Evolutionary conservation across 257 asterid genomes (phyloP), one percentile per base, ranked within the genome.

Genomic region (Lantana camara): DNA sequence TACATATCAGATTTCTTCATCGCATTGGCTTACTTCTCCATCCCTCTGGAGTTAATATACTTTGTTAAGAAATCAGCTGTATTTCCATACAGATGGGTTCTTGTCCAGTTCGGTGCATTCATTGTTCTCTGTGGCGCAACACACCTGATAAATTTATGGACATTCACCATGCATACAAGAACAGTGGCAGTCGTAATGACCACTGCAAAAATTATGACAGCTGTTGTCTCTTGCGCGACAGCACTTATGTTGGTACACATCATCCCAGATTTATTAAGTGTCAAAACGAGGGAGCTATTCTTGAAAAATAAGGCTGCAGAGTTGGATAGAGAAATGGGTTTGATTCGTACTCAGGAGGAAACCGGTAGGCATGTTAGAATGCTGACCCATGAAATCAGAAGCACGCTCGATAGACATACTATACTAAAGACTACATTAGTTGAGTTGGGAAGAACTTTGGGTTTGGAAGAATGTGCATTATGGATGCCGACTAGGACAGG

Each of bases 401-500:
- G 99, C 82, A 94, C 99, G 20, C 97, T 94, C 42, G 99, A 94
- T 68, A 75, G 99, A 68, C 99, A 94, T 53, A 94, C 99, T 13
- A 94, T 94, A 24, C 74, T 94, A 23, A 94, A 86, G 72, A 84
- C 99, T 48, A 94, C 97, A 15, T 95, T 94, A 17, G 87, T 90
- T 63, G 99, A 94, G 89, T 82, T 94, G 41, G 99, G 99, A 60
- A 83, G 96, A 75, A 91, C 96, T 1, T 68, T 94, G 73, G 92
- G 75, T 4, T 68, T 94, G 80, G 99, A 90, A 82, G 97, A 94
- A 71, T 94, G 99, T 48, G 96, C 99, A 10, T 74, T 94, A 49
- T 94, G 99, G 99, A 94, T 94, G 99, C 99, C 99, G 9, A 88
- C 99, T 0, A 85, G 91, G 46, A 80, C 95, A 5, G 99, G 99